These are phyloP conservation scores for Daldinia vernicosa DNA, from an alignment of 495 filamentous ascomycete genomes.

Conservation along the genomic window DNA sequence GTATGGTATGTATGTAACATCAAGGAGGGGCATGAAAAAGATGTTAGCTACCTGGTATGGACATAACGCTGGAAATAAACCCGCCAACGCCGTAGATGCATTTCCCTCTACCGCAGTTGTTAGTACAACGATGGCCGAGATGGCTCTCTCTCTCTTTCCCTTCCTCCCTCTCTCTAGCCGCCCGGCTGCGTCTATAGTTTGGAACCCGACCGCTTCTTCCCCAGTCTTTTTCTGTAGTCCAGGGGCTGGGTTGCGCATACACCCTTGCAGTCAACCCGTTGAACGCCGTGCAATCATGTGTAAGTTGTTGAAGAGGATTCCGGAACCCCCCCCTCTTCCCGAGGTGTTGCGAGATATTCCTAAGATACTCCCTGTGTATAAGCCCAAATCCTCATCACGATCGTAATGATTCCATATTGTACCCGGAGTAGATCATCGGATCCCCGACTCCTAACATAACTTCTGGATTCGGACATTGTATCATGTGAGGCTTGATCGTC, in stretches of 20 bases:
- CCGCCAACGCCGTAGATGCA: slow-evolving; percentile 43
- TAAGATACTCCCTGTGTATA: background rate
- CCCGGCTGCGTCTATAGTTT: slow-evolving; percentile 34
- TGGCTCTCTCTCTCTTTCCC: background rate
- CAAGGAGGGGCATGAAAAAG: slow-evolving; percentile 34
- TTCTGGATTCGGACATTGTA: slow-evolving; percentile 55
- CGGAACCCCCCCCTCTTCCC: slow-evolving; percentile 4
- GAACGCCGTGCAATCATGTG: slow-evolving; percentile 40
- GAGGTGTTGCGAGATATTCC: background rate
- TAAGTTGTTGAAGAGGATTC: slow-evolving; percentile 26
- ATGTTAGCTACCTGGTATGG: slow-evolving; percentile 21
- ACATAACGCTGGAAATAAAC: slow-evolving; percentile 44
- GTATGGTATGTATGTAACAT: slow-evolving; percentile 44
- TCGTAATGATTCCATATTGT: slow-evolving; percentile 48
- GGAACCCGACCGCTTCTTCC: slow-evolving; percentile 26
- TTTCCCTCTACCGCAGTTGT: slow-evolving; percentile 38
- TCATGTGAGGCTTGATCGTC: slow-evolving; percentile 58
- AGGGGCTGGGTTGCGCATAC: slow-evolving; percentile 23
- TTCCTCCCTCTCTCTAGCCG: slow-evolving; percentile 5
- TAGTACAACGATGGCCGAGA: slow-evolving; percentile 30
- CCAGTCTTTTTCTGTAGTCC: slow-evolving; percentile 9
- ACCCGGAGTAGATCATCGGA: slow-evolving; percentile 58
- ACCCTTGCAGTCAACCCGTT: slow-evolving; percentile 29
- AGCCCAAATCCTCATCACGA: slow-evolving; percentile 24
- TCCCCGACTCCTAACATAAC: slow-evolving; percentile 62